phyloP scores from a whole-genome alignment of 202 grass and related monocot species.

The Zoysia matrella region DNA sequence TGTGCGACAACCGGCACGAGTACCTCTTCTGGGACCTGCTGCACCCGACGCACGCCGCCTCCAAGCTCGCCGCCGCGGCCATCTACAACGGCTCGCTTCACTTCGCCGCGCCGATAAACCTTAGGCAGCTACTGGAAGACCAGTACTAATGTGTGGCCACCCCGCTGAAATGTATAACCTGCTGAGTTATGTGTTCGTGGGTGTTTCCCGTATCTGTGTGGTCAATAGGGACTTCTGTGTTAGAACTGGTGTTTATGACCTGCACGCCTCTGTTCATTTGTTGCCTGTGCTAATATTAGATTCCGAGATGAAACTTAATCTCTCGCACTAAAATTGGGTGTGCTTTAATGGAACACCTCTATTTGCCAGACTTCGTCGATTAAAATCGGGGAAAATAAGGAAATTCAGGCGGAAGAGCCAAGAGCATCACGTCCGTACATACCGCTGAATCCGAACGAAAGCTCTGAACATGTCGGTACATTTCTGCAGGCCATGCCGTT shows the following conservation, averaged over 20 bases:
- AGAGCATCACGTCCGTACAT: not conserved
- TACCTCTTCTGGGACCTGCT: conserved; percentile 89
- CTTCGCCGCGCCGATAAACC: conserved; percentile 76
- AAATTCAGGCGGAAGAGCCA: not conserved
- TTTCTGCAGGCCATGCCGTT: conserved; percentile 41
- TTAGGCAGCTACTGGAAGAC: conserved; percentile 73
- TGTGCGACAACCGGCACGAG: conserved; percentile 64
- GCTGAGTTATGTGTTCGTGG: not conserved
- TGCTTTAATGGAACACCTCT: not conserved
- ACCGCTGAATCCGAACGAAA: conserved; percentile 16
- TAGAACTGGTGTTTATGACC: conserved; percentile 33
- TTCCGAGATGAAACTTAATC: not conserved
- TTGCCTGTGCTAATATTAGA: not conserved
- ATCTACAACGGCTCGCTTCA: conserved; percentile 71
- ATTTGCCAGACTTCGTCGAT: no score
- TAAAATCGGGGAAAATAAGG: not conserved
- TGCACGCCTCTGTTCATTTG: conserved; percentile 18
- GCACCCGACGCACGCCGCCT: conserved; percentile 73
- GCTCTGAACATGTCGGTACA: conserved; percentile 41
- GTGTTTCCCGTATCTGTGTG: not conserved
- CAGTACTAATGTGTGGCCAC: conserved; percentile 6
- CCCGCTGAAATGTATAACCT: not conserved
- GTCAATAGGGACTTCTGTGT: conserved; percentile 7
- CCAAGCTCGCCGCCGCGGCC: conserved; percentile 67
- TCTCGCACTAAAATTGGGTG: not conserved